These are phyloP conservation scores for Colletotrichum lindemuthianum DNA, from an alignment of 2,329 filamentous ascomycete species.

Conservation along the genomic window DNA sequence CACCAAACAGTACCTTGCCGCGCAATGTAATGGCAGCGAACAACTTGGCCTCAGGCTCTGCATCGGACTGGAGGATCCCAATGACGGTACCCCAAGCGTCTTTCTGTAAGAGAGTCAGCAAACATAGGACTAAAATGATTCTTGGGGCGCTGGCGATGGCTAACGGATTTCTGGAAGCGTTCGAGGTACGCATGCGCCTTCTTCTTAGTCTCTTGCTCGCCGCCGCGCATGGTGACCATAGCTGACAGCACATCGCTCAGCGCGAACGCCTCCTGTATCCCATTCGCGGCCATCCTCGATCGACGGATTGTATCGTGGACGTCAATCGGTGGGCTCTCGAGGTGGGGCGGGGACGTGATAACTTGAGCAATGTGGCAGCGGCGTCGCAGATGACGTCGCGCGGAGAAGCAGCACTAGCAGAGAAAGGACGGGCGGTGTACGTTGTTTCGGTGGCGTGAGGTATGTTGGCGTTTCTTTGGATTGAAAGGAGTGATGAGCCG, in stretches of 20 bases:
- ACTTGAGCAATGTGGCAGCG: constrained; percentile 12
- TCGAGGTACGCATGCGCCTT: constrained; percentile 92
- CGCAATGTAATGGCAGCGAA: constrained; percentile 97
- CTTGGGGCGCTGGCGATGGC: constrained; percentile 48
- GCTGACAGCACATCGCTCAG: constrained; percentile 82
- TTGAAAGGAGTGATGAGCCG: constrained; percentile 30
- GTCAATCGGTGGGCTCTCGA: background rate
- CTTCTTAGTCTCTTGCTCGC: constrained; percentile 83
- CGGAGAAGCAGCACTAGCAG: constrained; percentile 6
- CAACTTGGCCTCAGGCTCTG: constrained; percentile 85
- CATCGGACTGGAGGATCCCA: constrained; percentile 83
- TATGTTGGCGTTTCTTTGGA: background rate
- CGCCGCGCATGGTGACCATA: constrained; percentile 90
- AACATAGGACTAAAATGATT: constrained; percentile 3
- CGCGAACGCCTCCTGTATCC: constrained; percentile 76
- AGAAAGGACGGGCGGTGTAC: background rate
- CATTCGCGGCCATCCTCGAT: constrained; percentile 71
- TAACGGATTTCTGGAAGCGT: constrained; percentile 96
- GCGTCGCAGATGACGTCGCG: constrained; percentile 20
- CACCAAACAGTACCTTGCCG: constrained; percentile 79
- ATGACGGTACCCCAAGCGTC: constrained; percentile 93
- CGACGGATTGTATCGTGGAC: background rate
- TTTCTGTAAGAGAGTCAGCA: constrained; percentile 62
- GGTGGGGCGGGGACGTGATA: constrained; percentile 15
- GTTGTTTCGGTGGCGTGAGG: background rate